A percentile compares a stretch with the other conserved stretches of the same genome.
phyloP scores from a whole-genome alignment of 257 asterid species.

The Solanum chaucha region DNA sequence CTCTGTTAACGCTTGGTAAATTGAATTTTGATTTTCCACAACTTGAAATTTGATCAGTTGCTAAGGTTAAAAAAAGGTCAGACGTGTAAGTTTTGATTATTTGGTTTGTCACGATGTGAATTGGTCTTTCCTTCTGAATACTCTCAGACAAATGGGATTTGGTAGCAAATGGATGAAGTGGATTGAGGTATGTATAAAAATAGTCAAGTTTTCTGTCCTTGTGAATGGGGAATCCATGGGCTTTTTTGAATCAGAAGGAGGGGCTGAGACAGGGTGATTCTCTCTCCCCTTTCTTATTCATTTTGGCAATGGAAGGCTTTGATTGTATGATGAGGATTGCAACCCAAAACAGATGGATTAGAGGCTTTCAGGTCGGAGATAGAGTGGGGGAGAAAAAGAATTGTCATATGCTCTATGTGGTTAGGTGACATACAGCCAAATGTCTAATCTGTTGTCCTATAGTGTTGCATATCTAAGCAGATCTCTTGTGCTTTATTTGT shows the following conservation, averaged over 20 bases:
- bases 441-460: background rate
- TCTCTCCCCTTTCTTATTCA: background rate
- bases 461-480: background rate
- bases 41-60: background rate
- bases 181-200: background rate
- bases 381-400: background rate
- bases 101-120: background rate
- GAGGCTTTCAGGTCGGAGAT: background rate
- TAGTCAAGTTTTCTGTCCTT: background rate
- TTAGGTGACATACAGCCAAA: background rate
- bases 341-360: background rate
- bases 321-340: background rate
- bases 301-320: background rate
- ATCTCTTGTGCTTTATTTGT: background rate
- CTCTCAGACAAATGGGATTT: too few relatives aligned
- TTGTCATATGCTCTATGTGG: background rate
- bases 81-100: background rate
- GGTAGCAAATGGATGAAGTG: background rate
- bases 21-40: background rate
- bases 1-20: background rate
- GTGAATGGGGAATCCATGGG: background rate
- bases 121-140: too few relatives aligned
- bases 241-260: background rate
- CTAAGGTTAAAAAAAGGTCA: background rate
- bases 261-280: background rate